These are phyloP conservation scores for Sporobolomyces roseus DNA, from an alignment of 768 basidiomycete genomes.

Conservation along the genomic window DNA sequence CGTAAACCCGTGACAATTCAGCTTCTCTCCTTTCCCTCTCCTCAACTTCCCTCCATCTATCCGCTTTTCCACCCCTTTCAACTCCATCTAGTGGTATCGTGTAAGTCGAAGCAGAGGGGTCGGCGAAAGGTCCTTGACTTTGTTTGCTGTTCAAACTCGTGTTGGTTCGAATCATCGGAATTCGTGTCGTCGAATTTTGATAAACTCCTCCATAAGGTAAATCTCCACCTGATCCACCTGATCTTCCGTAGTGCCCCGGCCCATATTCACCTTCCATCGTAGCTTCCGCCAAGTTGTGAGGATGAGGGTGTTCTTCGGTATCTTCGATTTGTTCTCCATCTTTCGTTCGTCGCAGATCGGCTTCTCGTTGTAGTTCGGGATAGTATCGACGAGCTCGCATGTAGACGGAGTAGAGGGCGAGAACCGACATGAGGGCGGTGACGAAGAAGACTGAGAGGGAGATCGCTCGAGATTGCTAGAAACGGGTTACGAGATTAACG, in stretches of 20 bases:
- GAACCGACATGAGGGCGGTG: constrained; percentile 13
- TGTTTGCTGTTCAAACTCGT: not conserved
- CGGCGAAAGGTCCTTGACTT: constrained; percentile 8
- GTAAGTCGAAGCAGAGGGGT: not conserved
- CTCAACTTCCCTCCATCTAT: constrained; percentile 5
- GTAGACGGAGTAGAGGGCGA: constrained; percentile 22
- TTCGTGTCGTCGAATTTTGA: constrained; percentile 10
- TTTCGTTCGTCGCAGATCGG: constrained; percentile 9
- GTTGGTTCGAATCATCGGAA: constrained; percentile 2
- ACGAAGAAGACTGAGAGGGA: constrained; percentile 20
- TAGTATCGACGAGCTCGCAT: constrained; percentile 24
- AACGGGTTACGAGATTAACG: not conserved
- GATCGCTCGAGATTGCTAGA: constrained; percentile 1
- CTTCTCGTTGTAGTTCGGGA: constrained; percentile 14
- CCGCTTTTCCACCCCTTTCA: no score
- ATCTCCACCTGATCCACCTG: not conserved
- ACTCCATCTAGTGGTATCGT: no score
- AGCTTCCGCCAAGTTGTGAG: constrained; percentile 11
- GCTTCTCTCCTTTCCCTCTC: constrained; percentile 12
- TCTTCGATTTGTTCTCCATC: not conserved
- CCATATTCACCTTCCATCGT: constrained; percentile 15
- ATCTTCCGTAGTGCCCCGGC: constrained; percentile 1
- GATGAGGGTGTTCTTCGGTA: not conserved
- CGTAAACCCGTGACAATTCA: not conserved
- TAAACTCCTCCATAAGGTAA: constrained; percentile 16